A percentile compares a stretch with the other conserved stretches of the same genome.
phyloP scores from a whole-genome alignment of 768 basidiomycete species.

The Russula virescens region DNA sequence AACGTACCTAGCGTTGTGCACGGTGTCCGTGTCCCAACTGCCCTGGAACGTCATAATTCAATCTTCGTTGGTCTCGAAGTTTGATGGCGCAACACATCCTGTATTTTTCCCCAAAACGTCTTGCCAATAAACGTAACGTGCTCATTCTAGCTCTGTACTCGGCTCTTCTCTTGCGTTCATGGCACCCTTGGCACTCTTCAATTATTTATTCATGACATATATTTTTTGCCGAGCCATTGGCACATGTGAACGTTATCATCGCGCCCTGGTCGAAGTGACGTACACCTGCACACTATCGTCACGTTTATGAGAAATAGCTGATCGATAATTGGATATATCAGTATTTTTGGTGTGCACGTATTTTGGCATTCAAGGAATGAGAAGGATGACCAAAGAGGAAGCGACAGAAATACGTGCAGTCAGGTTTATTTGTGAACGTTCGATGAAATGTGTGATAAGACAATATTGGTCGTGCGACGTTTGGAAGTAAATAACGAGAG shows the following conservation, averaged over 20 bases:
- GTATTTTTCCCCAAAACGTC: background rate
- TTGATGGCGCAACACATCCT: background rate
- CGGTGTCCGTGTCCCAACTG: slow-evolving; percentile 23
- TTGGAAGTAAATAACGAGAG: background rate
- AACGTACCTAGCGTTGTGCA: slow-evolving; percentile 13
- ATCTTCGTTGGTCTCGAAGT: slow-evolving; percentile 22
- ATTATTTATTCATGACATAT: background rate
- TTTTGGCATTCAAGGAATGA: background rate
- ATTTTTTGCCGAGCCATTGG: background rate
- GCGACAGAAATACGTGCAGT: background rate
- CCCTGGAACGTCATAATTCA: slow-evolving; percentile 23
- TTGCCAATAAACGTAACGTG: background rate
- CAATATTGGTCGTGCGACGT: background rate
- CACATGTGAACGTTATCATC: background rate
- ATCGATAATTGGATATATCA: background rate
- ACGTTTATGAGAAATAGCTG: background rate
- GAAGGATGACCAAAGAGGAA: background rate
- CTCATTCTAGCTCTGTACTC: too few relatives aligned
- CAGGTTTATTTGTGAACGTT: background rate
- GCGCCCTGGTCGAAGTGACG: background rate
- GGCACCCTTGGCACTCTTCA: background rate
- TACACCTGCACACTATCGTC: background rate
- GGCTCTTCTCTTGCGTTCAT: background rate
- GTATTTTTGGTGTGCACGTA: background rate
- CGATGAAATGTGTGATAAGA: background rate